These are phyloP conservation scores for Brettanomyces bruxellensis DNA, from an alignment of 805 yeast genomes.

Conservation along the genomic window DNA sequence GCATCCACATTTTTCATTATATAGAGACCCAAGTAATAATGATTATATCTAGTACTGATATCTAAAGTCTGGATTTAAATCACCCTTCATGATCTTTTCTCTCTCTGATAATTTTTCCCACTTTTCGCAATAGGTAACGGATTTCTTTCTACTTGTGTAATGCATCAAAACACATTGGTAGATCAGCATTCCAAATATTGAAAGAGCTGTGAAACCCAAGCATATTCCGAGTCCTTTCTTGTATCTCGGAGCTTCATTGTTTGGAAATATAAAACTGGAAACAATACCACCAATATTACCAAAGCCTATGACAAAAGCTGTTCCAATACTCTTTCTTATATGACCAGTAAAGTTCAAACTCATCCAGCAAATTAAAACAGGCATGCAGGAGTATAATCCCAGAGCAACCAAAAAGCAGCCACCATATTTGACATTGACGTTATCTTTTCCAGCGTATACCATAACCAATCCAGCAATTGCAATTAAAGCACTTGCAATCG, in stretches of 20 bases:
- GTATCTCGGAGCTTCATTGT: constrained; percentile 50
- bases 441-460: constrained; percentile 29
- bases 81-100: constrained; percentile 25
- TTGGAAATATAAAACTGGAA: constrained; percentile 45
- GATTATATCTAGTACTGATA: constrained; percentile 30
- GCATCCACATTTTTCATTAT: too few species aligned
- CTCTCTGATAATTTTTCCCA: constrained; percentile 22
- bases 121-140: constrained; percentile 18
- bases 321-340: constrained; percentile 38
- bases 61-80: constrained; percentile 34
- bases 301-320: constrained; percentile 51
- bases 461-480: constrained; percentile 49
- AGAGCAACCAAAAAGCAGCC: constrained; percentile 52
- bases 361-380: constrained; percentile 56
- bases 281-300: constrained; percentile 68
- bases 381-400: constrained; percentile 59
- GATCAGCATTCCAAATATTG: constrained; percentile 27
- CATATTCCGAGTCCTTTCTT: constrained; percentile 40
- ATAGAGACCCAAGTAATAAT: too few species aligned
- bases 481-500: constrained; percentile 22
- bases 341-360: constrained; percentile 57
- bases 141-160: constrained; percentile 28
- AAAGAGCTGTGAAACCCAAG: constrained; percentile 36
- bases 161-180: constrained; percentile 24
- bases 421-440: constrained; percentile 40